Base-by-base conservation (phyloP, 176 grass and related monocot species). In the Carex kokanica region DNA sequence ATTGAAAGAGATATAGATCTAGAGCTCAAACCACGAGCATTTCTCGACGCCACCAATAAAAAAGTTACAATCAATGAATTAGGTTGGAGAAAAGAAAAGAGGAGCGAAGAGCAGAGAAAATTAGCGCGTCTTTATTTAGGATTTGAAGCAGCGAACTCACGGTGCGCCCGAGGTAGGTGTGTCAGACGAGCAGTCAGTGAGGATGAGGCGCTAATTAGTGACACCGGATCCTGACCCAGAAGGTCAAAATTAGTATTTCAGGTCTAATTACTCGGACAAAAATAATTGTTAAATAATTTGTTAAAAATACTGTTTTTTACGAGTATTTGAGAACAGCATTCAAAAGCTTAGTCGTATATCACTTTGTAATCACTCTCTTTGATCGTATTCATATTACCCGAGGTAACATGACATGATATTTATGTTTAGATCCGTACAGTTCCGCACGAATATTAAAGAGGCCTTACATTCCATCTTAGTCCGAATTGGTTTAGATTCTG, bases 91-190 rank as follows among this genome's bases (percentile, higher is more conserved):
- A 81, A 83, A 25, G 63, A 57, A 69, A 13, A 67, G 47, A 31
- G 41, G 41, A 68, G 65, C 31, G 78, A 36, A 72, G 17, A 29
- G 17, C 52, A 41, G 15, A 38, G 47, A 57, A 73, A 83, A 77
- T 56, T 60, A 64, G 89, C 86, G 87, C 89, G 92, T 78, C 58
- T 88, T 86, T 88, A 40, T 11, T 59, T 67, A 27, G 36, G 68
- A 78, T 89, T 94, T 91, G 84, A 90, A 93, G 88, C 80, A 79
- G 83, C 23, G 54, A 47, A 75, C 63, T 59, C 51, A 55, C 54
- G 78, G 78, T 60, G 29, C 34, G 34, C 65, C 32, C 6, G 10
- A 79, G 18, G 49, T 65, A 8, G 78, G 78, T 29, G 67, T 56
- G n/a, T 60, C 78, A 27, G 68, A 53, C 70, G 64, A 60, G 81